phyloP scores from a whole-genome alignment of 441 rosid species.

The Pelargonium citronellum region DNA sequence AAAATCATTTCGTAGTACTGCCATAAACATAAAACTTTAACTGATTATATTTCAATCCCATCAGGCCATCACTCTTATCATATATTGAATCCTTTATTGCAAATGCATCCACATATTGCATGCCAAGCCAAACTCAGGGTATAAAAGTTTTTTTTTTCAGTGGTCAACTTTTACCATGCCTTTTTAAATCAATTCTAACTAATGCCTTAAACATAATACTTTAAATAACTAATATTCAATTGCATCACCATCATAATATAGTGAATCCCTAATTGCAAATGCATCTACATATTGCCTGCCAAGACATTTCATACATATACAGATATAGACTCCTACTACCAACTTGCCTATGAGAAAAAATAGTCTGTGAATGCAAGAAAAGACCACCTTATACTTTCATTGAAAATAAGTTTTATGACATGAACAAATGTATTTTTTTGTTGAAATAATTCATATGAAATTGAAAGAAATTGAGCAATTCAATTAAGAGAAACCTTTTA shows the following conservation, averaged over 20 bases:
- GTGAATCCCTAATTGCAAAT: too few relatives aligned
- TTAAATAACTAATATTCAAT: too few relatives aligned
- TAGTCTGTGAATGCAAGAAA: background rate
- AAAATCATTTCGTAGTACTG: background rate
- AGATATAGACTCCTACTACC: background rate
- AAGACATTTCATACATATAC: conserved; percentile 1
- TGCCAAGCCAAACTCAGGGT: too few relatives aligned
- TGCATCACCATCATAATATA: too few relatives aligned
- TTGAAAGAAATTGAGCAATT: background rate
- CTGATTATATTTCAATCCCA: background rate
- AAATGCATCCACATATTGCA: conserved; percentile 7
- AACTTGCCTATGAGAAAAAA: background rate
- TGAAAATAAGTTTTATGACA: background rate
- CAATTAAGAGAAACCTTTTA: conserved; percentile 56
- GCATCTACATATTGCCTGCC: background rate
- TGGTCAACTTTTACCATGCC: too few relatives aligned
- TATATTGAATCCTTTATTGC: background rate
- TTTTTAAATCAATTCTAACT: too few relatives aligned
- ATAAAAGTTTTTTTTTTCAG: too few relatives aligned
- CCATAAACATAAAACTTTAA: background rate
- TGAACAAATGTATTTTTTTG: background rate
- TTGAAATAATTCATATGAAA: background rate
- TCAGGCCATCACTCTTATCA: background rate
- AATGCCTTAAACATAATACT: too few relatives aligned
- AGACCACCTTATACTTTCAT: background rate